These are phyloP conservation scores for Verticillium nubilum DNA, from an alignment of 2,329 filamentous ascomycete species.

Conservation along the genomic window DNA sequence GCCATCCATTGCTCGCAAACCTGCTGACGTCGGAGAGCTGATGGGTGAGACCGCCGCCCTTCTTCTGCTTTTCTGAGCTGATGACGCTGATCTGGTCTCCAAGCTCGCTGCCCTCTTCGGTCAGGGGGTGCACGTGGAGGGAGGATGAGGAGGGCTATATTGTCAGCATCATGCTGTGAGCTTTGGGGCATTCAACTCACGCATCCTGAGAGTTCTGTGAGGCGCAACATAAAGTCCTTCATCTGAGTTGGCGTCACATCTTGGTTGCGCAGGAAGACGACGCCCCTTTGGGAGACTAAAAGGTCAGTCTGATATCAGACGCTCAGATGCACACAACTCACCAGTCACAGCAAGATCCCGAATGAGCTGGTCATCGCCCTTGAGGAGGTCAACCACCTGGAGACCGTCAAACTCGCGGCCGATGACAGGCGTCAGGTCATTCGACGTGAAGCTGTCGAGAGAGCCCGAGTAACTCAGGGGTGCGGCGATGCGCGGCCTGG, in stretches of 20 bases:
- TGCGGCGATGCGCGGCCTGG: constrained; percentile 21
- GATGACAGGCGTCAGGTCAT: constrained; percentile 41
- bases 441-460: constrained; percentile 30
- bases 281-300: constrained; percentile 28
- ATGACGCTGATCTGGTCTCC: constrained; percentile 53
- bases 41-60: constrained; percentile 45
- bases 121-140: constrained; percentile 50
- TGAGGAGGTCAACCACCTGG: constrained; percentile 26
- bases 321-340: constrained; percentile 1
- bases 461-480: constrained; percentile 34
- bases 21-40: constrained; percentile 43
- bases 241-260: constrained; percentile 28
- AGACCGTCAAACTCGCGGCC: constrained; percentile 40
- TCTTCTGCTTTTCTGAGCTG: constrained; percentile 49
- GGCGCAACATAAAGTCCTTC: constrained; percentile 29
- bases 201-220: constrained; percentile 25
- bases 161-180: background rate
- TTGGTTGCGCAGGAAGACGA: constrained; percentile 30
- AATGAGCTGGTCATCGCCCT: constrained; percentile 38
- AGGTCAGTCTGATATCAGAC: background rate
- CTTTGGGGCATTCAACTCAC: too few relatives aligned
- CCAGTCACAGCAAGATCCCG: constrained; percentile 48
- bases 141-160: constrained; percentile 37
- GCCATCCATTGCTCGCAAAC: constrained; percentile 31
- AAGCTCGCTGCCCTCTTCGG: constrained; percentile 44